A percentile compares a stretch with the other conserved stretches of the same genome.
Conservation (phyloP, 805 yeast genomes). For the Candida hispaniensis region DNA sequence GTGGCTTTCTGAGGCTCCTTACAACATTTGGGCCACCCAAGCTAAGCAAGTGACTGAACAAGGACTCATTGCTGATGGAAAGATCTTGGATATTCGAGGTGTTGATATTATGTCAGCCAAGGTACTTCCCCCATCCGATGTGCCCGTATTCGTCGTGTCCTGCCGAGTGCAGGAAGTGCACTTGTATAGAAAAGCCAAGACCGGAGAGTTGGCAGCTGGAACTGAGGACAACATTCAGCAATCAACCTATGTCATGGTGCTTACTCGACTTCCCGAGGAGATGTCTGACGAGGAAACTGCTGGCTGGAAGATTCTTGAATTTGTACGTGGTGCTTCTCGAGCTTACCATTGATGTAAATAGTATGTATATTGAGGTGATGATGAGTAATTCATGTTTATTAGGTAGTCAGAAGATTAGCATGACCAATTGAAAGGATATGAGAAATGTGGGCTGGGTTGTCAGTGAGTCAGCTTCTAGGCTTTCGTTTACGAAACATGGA, state of each 20-base stretch:
- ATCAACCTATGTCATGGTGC: constrained; percentile 92
- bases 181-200: constrained; percentile 75
- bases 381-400: too few relatives aligned
- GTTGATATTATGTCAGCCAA: constrained; percentile 86
- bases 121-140: constrained; percentile 77
- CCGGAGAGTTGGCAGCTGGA: constrained; percentile 94
- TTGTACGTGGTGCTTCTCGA: constrained; percentile 88
- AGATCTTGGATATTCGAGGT: constrained; percentile 86
- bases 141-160: constrained; percentile 85
- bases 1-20: constrained; percentile 97
- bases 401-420: too few relatives aligned
- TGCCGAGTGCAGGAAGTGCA: constrained; percentile 96
- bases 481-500: too few relatives aligned
- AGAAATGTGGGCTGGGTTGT: too few relatives aligned
- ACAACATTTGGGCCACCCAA: constrained; percentile 84
- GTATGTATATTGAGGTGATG: too few relatives aligned
- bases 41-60: constrained; percentile 88
- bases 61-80: constrained; percentile 83
- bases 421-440: too few relatives aligned
- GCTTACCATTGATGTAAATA: constrained; percentile 41
- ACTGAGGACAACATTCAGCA: constrained; percentile 84
- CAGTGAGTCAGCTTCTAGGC: too few relatives aligned
- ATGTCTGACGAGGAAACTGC: constrained; percentile 83
- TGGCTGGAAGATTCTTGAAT: constrained; percentile 94
- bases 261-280: constrained; percentile 87